Evolutionary conservation across 441 rosid genomes (phyloP).

Genomic region (Macaranga tanarius): DNA sequence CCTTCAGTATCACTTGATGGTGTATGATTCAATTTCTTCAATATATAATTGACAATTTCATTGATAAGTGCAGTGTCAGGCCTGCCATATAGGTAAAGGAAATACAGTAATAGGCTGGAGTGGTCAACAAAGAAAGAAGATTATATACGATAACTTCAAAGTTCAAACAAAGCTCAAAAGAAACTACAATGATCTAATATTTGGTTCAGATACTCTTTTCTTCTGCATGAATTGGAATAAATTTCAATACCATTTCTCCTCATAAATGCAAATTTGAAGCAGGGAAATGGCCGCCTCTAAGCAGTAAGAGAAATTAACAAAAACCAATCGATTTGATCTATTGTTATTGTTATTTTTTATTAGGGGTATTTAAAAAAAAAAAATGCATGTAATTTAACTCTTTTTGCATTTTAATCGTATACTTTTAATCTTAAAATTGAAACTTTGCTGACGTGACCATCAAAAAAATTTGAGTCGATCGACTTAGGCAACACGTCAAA

Average conservation of each 20-base stretch:
- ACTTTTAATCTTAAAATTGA: no score
- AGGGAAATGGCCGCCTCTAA: not conserved
- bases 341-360: no score
- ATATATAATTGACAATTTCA: conserved; percentile 7
- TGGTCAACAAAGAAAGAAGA: not conserved
- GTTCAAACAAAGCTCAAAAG: not conserved
- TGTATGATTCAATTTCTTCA: conserved; percentile 21
- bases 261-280: conserved; percentile 2
- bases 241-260: not conserved
- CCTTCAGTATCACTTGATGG: conserved; percentile 23
- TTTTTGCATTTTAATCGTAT: no score
- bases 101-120: not conserved
- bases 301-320: not conserved
- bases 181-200: not conserved
- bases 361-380: no score
- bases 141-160: not conserved
- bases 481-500: no score
- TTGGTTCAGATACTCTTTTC: not conserved
- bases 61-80: conserved; percentile 16
- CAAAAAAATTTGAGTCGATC: no score
- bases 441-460: no score
- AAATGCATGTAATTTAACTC: no score
- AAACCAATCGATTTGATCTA: not conserved
- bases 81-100: conserved; percentile 6
- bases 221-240: not conserved